Evolutionary conservation across 148 eudicot species (phyloP).

Genomic region (Camellia japonica): DNA sequence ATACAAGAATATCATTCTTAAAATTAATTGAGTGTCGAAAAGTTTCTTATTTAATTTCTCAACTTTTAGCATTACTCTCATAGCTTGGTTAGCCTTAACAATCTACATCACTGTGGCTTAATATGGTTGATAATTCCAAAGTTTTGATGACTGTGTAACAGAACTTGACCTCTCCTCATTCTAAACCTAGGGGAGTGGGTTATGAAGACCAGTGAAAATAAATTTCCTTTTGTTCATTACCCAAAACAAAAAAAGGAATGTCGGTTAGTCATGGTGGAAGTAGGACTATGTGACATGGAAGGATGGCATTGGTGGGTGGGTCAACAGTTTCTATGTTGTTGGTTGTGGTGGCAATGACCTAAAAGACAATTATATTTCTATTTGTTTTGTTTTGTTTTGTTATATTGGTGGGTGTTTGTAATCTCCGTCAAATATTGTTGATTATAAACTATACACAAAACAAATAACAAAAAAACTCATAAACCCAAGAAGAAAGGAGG

Average conservation of each 20-base stretch:
- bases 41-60: not conserved
- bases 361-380: not conserved
- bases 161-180: not conserved
- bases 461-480: not conserved
- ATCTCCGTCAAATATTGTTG: not conserved
- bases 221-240: not conserved
- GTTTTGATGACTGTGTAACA: not conserved
- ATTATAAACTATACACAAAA: not conserved
- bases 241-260: not conserved
- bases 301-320: not conserved
- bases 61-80: not conserved
- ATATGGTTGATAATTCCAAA: not conserved
- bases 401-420: not conserved
- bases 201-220: not conserved
- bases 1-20: not conserved
- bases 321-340: not conserved
- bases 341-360: not conserved
- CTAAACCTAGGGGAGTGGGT: not conserved
- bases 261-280: not conserved
- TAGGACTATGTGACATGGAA: not conserved
- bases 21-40: not conserved
- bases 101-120: not conserved
- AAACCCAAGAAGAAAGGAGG: not conserved
- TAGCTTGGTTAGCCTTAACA: constrained; percentile 6
- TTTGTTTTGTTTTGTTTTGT: not conserved